Evolutionary conservation across 2,329 filamentous ascomycete species (phyloP), one percentile per base, ranked within the genome.

Genomic region (Mycosphaerelloides madeirae): DNA sequence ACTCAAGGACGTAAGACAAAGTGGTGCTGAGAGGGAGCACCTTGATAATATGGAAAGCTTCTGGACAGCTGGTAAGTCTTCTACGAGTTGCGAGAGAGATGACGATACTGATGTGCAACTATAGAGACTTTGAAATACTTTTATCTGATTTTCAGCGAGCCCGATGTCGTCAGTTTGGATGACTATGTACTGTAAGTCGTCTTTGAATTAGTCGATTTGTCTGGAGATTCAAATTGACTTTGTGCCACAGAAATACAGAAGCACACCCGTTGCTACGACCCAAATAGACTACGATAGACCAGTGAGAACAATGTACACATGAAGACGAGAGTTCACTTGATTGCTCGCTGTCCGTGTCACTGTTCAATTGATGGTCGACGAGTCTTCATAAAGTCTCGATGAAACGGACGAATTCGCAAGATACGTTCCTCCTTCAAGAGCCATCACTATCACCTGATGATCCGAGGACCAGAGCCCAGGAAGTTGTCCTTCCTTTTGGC

Each of bases 1-100:
- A 29, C 74, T 89, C 45, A 70, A 76, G 47, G 83, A 88, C 57
- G 81, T 88, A 20, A 83, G 77, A n/a, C 38, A 49, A 34, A 29
- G 65, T 68, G 46, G 65, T 61, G 9, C 69, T 70, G 3, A 56
- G 14, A 63, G 68, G 16, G 57, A 72, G 40, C 16, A 45, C 18
- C 44, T 53, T 44, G 80, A 86, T 60, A 76, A 75, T 42, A 87
- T 87, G 83, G 83, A 87, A 71, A 85, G 80, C 49, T 87, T 87
- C 63, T 88, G 84, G 52, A 50, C 31, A 20, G 36, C 36, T 15
- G 35, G 20, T 34, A n/a, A 39, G 34, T 29, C 12, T 34, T n/a
- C n/a, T n/a, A n/a, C n/a, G n/a, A n/a, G n/a, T n/a, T n/a, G n/a
- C n/a, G n/a, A n/a, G n/a, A n/a, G n/a, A n/a, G n/a, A n/a, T n/a